Conservation (phyloP, 2,329 filamentous ascomycete species). For the Pochonia chlamydosporia region DNA sequence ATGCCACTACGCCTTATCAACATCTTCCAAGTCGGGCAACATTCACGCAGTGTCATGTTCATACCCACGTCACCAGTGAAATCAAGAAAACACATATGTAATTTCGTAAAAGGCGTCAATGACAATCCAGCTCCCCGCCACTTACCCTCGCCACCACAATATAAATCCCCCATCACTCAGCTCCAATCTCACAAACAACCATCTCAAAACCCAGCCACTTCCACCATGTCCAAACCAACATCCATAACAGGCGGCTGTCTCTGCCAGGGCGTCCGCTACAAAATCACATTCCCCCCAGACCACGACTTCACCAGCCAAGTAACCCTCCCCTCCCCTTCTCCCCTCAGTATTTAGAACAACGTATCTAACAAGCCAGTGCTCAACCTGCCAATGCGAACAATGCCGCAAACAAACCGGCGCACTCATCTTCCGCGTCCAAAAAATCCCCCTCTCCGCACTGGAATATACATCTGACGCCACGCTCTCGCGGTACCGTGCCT, state of each 20-base stretch:
- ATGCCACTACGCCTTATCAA: too few relatives aligned
- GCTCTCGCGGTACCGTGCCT: constrained; percentile 34
- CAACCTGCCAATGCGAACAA: constrained; percentile 50
- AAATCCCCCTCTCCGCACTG: constrained; percentile 25
- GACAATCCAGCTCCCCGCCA: not conserved
- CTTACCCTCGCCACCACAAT: too few relatives aligned
- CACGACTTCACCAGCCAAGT: constrained; percentile 34
- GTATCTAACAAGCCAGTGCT: constrained; percentile 23
- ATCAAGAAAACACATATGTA: too few relatives aligned
- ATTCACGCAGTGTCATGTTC: too few relatives aligned
- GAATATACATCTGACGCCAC: constrained; percentile 17
- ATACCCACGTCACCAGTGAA: too few relatives aligned
- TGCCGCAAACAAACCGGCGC: constrained; percentile 46
- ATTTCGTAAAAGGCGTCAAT: not conserved
- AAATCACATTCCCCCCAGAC: constrained; percentile 36
- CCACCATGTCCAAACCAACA: constrained; percentile 21
- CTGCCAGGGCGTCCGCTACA: constrained; percentile 44
- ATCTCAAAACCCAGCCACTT: not conserved
- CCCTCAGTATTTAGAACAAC: too few relatives aligned
- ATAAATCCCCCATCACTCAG: too few relatives aligned
- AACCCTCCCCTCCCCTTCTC: not conserved
- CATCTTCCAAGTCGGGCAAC: too few relatives aligned
- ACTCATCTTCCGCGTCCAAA: constrained; percentile 37
- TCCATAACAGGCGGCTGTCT: constrained; percentile 45
- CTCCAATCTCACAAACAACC: not conserved